A percentile compares a stretch with the other conserved stretches of the same genome.
Evolutionary conservation across 805 yeast genomes (phyloP).

Genomic region (Metschnikowia picachoensis): DNA sequence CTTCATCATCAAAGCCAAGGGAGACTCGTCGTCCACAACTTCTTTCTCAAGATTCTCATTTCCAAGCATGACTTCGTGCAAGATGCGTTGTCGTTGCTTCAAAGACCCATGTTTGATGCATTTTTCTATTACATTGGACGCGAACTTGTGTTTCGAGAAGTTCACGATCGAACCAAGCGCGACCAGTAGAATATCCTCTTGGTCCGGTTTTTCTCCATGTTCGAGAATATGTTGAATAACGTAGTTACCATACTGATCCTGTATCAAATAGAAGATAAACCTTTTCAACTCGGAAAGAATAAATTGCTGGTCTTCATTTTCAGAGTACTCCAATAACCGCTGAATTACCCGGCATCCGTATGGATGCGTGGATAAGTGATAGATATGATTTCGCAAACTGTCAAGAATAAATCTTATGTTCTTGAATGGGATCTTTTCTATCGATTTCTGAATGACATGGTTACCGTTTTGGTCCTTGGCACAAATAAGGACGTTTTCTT

Average conservation of each 20-base stretch:
- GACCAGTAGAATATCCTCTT: constrained; percentile 57
- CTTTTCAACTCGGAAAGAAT: constrained; percentile 71
- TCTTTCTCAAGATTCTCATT: constrained; percentile 45
- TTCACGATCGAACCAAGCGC: constrained; percentile 71
- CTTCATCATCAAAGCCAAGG: constrained; percentile 89
- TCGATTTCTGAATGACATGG: constrained; percentile 94
- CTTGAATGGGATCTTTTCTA: constrained; percentile 77
- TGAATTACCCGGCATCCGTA: constrained; percentile 98
- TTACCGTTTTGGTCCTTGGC: constrained; percentile 94
- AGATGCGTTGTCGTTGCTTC: constrained; percentile 57
- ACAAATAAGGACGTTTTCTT: constrained; percentile 53
- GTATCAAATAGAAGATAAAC: constrained; percentile 71
- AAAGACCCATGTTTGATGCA: constrained; percentile 72
- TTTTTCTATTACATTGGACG: constrained; percentile 95
- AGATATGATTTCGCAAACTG: constrained; percentile 65
- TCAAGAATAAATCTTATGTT: constrained; percentile 68
- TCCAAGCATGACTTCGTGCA: constrained; percentile 60
- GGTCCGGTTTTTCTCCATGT: constrained; percentile 63
- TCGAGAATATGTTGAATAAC: constrained; percentile 95
- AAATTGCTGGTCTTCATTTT: constrained; percentile 55
- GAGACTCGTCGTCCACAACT: constrained; percentile 56
- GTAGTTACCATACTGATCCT: constrained; percentile 96
- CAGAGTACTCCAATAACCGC: constrained; percentile 79
- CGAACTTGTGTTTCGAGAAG: constrained; percentile 94
- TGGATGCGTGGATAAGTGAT: constrained; percentile 88